Conservation (phyloP, 805 yeast species). For the Hanseniaspora thailandica region DNA sequence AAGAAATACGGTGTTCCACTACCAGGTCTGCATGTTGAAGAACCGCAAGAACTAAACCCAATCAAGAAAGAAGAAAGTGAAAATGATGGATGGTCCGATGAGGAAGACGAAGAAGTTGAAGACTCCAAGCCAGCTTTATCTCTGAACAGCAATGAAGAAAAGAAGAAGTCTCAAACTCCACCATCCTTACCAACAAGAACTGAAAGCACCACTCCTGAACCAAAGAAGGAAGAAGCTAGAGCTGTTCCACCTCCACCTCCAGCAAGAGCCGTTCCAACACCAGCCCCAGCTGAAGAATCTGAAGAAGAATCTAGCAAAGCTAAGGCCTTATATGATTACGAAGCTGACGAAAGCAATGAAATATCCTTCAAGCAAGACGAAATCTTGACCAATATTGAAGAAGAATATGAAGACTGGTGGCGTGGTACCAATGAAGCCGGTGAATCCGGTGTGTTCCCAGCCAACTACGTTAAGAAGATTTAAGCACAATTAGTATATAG, state of each 20-base stretch:
- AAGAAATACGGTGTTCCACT: constrained; percentile 26
- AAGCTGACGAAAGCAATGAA: constrained; percentile 88
- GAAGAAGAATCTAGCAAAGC: constrained; percentile 35
- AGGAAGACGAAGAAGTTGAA: constrained; percentile 11
- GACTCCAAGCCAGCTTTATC: constrained; percentile 16
- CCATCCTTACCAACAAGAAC: constrained; percentile 24
- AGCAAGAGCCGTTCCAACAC: constrained; percentile 22
- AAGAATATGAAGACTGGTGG: constrained; percentile 97
- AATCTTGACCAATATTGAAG: constrained; percentile 65
- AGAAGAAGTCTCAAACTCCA: constrained; percentile 1
- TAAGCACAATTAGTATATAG: not conserved
- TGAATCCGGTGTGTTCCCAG: constrained; percentile 76
- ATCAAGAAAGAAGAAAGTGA: constrained; percentile 24
- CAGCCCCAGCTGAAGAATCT: constrained; percentile 19
- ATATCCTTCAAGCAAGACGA: constrained; percentile 77
- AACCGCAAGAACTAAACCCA: constrained; percentile 20
- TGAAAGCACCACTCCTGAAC: constrained; percentile 20
- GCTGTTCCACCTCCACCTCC: constrained; percentile 24
- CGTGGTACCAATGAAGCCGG: constrained; percentile 63
- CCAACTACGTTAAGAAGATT: constrained; percentile 53
- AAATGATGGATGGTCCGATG: constrained; percentile 16
- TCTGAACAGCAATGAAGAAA: not conserved
- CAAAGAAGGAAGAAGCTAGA: constrained; percentile 22
- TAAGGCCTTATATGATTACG: constrained; percentile 76
- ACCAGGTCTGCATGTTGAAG: constrained; percentile 28